Conservation (phyloP, 768 basidiomycete species). For the Trametes cubensis region DNA sequence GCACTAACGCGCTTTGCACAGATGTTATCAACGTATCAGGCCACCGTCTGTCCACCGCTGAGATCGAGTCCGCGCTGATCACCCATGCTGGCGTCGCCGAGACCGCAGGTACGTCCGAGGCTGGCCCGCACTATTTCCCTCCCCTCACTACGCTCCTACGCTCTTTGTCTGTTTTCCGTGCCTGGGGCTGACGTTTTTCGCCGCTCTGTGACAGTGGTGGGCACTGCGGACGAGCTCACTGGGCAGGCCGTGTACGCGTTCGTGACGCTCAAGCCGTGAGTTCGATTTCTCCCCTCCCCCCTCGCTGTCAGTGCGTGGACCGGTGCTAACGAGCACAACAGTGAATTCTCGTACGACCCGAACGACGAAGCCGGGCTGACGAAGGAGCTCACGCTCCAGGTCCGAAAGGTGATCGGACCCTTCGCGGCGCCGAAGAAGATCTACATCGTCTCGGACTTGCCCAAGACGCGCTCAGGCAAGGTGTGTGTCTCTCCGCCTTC, state of each 20-base stretch:
- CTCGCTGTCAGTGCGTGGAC: neutral
- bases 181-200: neutral
- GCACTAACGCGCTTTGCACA: conserved; percentile 31
- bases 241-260: conserved; percentile 95
- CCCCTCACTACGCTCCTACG: neutral
- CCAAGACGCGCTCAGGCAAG: conserved; percentile 96
- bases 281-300: neutral
- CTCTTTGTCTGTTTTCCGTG: too few species aligned
- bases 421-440: conserved; percentile 97
- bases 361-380: conserved; percentile 67
- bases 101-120: conserved; percentile 62
- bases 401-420: conserved; percentile 96
- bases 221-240: conserved; percentile 82
- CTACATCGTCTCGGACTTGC: conserved; percentile 78
- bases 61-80: conserved; percentile 97
- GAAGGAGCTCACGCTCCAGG: conserved; percentile 93
- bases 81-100: conserved; percentile 94
- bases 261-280: conserved; percentile 91
- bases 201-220: conserved; percentile 57
- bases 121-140: conserved; percentile 5
- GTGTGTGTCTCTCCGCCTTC: conserved; percentile 42
- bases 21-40: conserved; percentile 99
- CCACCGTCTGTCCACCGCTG: conserved; percentile 94
- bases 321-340: conserved; percentile 28
- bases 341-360: conserved; percentile 79